Evolutionary conservation across 2,329 filamentous ascomycete species (phyloP), one percentile per base, ranked within the genome.

Genomic region (Blastomyces gilchristii): DNA sequence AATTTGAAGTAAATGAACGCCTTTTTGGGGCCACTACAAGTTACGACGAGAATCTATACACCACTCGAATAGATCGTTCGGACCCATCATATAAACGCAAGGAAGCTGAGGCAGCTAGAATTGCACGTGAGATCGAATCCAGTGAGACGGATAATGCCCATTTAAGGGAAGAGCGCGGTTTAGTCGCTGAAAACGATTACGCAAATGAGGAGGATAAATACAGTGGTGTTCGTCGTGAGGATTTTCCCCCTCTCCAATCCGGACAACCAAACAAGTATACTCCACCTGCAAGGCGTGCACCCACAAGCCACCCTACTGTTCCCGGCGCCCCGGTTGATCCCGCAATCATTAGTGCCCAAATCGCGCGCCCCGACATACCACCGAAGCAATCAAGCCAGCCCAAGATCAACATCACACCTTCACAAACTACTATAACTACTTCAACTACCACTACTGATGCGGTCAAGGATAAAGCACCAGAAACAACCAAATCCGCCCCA

Each of bases 11-110:
- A 66, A 97, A 97, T 71, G 90, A 95, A 76, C 83, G 86, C 63
- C 85, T 91, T 39, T 97, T 96, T 72, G 94, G 94, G 45, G 78
- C 95, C 49, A 90, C 86, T 75, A 94, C 89, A 61, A 91, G 91
- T 70, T 99, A 97, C 73, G 87, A 97, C 71, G 94, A 97, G 76
- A 91, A 90, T 69, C 85, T 94, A 53, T 99, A 99, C 78, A 99
- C 94, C 1, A 99, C 94, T 11, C 79, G 85, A 50, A 95, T 99
- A 71, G 86, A 99, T 76, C 90, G 87, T 71, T 89, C 77, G 66
- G 87, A 96, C 69, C 92, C 94, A 0, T 82, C 88, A 62, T 97
- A 95, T 76, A 87, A 85, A 67, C 85, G 90, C 74, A 85, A 87
- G 67, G 82, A 89, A 69, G 91, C 89, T 3, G 84, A 87, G 45